Evolutionary conservation across 148 eudicot species (phyloP).

Genomic region (Linanthus parryae): DNA sequence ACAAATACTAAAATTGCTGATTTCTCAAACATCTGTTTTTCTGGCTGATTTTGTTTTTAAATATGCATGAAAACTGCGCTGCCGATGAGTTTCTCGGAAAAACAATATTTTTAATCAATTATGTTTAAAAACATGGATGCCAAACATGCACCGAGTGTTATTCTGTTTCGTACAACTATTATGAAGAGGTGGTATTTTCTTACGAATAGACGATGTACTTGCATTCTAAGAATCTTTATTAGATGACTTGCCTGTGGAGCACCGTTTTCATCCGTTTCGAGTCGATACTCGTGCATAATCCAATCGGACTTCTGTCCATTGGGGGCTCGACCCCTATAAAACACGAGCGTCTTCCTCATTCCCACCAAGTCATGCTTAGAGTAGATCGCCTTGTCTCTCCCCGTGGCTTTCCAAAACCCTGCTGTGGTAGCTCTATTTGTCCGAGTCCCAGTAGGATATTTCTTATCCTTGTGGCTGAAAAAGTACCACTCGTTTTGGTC

Average conservation of each 20-base stretch:
- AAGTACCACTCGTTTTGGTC: slow-evolving; percentile 87
- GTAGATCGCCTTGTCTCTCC: slow-evolving; percentile 80
- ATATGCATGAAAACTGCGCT: too few species aligned
- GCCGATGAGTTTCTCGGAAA: too few species aligned
- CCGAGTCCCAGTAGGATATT: slow-evolving; percentile 84
- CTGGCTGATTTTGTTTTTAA: too few species aligned
- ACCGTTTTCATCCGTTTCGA: slow-evolving; percentile 75
- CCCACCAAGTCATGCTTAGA: slow-evolving; percentile 72
- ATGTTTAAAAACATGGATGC: too few species aligned
- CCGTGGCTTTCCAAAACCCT: slow-evolving; percentile 93
- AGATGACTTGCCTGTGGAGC: slow-evolving; percentile 60
- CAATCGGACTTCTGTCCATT: slow-evolving; percentile 84
- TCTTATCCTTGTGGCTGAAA: slow-evolving; percentile 90
- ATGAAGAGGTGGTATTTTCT: too few species aligned
- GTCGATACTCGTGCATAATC: slow-evolving; percentile 89
- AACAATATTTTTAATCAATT: too few species aligned
- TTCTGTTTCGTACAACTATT: too few species aligned
- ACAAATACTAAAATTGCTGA: too few species aligned
- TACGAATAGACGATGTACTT: too few species aligned
- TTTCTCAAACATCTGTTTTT: too few species aligned
- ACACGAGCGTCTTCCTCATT: slow-evolving; percentile 85
- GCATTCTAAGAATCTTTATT: too few species aligned
- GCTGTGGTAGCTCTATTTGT: slow-evolving; percentile 84
- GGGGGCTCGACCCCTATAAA: slow-evolving; percentile 80
- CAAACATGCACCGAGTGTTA: too few species aligned